Base-by-base conservation (phyloP, 2,329 filamentous ascomycete species). In the Colletotrichum tropicicola region DNA sequence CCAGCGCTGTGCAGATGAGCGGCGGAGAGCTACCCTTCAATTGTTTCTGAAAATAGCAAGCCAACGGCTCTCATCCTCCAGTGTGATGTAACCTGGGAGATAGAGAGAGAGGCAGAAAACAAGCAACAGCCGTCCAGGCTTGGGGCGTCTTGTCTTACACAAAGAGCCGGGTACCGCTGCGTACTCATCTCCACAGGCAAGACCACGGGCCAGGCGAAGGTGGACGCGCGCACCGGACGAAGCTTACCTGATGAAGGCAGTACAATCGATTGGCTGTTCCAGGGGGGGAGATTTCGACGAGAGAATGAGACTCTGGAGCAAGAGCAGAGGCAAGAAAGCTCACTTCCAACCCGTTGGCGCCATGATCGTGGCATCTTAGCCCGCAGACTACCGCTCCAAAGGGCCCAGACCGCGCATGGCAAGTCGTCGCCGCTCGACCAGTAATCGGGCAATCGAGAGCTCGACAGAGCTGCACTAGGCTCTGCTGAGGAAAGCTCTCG, bases 391-490 rank as follows among this genome's bases (percentile, higher is more conserved):
- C 44, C 15, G 37, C 13, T 23, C 23, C 44, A 35, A 21, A 49
- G 25, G 35, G 43, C 44, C 27, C 32, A 54, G 41, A 28, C 30
- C n/a, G 28, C 54, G 60, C 60, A 64, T 64, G 60, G 39, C 60
- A 59, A 41, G 23, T 49, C 39, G 28, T 52, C 45, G 48, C 10
- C 23, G 27, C 27, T 27, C 57, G 17, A 32, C 61, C 61, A 65
- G 51, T 61, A 39, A 61, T 56, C 61, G 61, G 43, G 44, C 35
- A 35, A 39, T 64, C 56, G 21, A 32, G 41, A 28, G 55, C 41
- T 48, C 32, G n/a, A 48, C 30, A 60, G 19, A 47, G 39, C 23
- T 39, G 17, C 32, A 55, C 61, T 65, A 55, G 37, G 30, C 61
- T 44, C 35, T 23, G 35, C 39, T 7, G 10, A 61, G 49, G 27